These are phyloP conservation scores for Urochloa ruziziensis DNA, from an alignment of 176 grass and related monocot species.

Conservation along the genomic window DNA sequence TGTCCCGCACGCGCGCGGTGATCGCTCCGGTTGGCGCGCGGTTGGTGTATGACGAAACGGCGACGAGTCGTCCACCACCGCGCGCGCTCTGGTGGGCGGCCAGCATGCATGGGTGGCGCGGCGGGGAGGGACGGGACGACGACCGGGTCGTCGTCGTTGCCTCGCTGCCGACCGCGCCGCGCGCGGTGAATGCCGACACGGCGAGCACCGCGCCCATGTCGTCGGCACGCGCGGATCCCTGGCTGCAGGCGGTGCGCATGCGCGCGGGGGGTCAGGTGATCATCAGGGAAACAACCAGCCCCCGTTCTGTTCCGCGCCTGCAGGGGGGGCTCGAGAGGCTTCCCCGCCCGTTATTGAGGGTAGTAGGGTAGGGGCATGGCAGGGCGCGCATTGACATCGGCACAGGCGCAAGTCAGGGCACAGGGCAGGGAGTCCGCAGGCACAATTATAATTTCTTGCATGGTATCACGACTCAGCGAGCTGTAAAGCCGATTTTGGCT, in stretches of 20 bases:
- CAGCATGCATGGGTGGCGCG: neutral
- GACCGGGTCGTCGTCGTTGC: slow-evolving; percentile 8
- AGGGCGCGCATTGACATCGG: slow-evolving; percentile 23
- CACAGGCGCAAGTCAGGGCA: neutral
- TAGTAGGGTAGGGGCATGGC: neutral
- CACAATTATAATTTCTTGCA: slow-evolving; percentile 7
- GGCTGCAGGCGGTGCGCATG: slow-evolving; percentile 27
- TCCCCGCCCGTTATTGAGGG: slow-evolving; percentile 1
- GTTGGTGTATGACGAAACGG: neutral
- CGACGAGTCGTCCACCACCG: neutral
- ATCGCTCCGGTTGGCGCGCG: neutral
- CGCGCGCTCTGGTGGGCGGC: no score
- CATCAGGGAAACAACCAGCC: neutral
- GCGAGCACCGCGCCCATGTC: slow-evolving; percentile 38
- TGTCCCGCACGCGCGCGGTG: neutral
- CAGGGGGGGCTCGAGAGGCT: slow-evolving; percentile 29
- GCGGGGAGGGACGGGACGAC: neutral
- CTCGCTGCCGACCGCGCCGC: neutral
- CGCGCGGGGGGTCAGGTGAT: neutral
- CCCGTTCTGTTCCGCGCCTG: neutral
- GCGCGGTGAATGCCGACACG: slow-evolving; percentile 41
- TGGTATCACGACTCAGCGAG: neutral
- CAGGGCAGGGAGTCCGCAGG: neutral
- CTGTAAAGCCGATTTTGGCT: slow-evolving; percentile 24
- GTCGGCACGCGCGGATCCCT: slow-evolving; percentile 30